Conservation (phyloP, 2,329 filamentous ascomycete species). For the Fusarium sp. region DNA sequence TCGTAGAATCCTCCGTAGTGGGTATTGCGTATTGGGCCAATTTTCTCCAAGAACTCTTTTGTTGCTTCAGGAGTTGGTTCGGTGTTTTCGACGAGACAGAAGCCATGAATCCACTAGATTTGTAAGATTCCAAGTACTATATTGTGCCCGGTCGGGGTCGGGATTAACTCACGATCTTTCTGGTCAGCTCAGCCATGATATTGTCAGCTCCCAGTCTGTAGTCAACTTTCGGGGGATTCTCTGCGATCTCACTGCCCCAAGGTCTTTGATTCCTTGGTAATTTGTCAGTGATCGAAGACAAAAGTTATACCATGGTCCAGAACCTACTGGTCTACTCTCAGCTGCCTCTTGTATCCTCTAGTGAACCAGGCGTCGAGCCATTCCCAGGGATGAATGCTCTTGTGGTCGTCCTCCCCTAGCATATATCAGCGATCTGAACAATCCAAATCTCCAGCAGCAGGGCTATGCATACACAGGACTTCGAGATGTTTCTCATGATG, state of each 20-base stretch:
- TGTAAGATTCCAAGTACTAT: conserved; percentile 22
- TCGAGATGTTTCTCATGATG: conserved; percentile 43
- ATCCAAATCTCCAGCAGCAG: neutral
- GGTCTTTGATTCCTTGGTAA: conserved; percentile 5
- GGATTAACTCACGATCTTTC: conserved; percentile 65
- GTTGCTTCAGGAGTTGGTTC: conserved; percentile 77
- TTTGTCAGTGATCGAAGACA: conserved; percentile 11
- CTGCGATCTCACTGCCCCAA: conserved; percentile 50
- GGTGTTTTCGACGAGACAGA: conserved; percentile 79
- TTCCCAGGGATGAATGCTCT: conserved; percentile 72
- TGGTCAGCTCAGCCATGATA: conserved; percentile 71
- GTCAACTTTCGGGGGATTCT: conserved; percentile 67
- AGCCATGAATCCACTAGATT: conserved; percentile 72
- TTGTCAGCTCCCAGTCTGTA: conserved; percentile 66
- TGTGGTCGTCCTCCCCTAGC: conserved; percentile 76
- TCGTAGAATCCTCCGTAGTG: conserved; percentile 88
- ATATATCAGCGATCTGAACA: conserved; percentile 11
- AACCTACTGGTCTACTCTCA: conserved; percentile 41
- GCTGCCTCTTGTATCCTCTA: conserved; percentile 26
- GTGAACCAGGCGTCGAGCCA: conserved; percentile 40
- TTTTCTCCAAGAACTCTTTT: conserved; percentile 78
- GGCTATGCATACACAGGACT: conserved; percentile 48
- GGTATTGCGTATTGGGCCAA: conserved; percentile 87
- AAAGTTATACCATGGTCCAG: neutral
- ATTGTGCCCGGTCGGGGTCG: neutral